Conservation (phyloP, 176 grass and related monocot genomes). For the Paspalum notatum region DNA sequence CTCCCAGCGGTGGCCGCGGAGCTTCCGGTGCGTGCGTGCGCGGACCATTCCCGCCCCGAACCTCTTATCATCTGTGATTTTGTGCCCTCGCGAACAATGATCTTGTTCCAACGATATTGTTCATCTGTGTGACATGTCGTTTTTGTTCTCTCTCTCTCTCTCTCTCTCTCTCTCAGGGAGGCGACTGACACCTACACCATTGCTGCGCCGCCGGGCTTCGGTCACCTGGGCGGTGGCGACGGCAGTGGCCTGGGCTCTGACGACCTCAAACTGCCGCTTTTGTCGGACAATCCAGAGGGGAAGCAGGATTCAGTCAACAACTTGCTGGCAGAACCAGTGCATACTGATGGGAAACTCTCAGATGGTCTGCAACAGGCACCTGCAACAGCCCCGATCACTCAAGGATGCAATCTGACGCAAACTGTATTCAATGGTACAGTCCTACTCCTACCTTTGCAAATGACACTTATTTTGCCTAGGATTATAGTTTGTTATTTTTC, state of each 20-base stretch:
- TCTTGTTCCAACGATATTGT: not conserved
- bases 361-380: slow-evolving; percentile 37
- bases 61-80: too few species aligned
- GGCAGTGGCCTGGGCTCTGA: slow-evolving; percentile 56
- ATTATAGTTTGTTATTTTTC: not conserved
- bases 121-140: not conserved
- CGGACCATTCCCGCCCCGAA: too few species aligned
- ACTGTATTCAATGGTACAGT: slow-evolving; percentile 88
- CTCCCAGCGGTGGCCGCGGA: slow-evolving; percentile 73
- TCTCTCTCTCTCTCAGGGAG: slow-evolving; percentile 49
- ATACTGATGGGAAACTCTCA: slow-evolving; percentile 37
- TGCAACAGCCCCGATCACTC: slow-evolving; percentile 49
- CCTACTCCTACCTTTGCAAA: not conserved
- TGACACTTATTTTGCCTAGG: not conserved
- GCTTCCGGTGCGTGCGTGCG: slow-evolving; percentile 56
- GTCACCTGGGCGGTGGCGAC: slow-evolving; percentile 46
- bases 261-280: slow-evolving; percentile 59
- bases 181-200: slow-evolving; percentile 82
- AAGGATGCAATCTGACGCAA: slow-evolving; percentile 77
- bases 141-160: not conserved
- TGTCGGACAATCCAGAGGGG: slow-evolving; percentile 51
- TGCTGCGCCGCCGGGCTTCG: slow-evolving; percentile 66
- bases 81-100: too few species aligned
- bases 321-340: slow-evolving; percentile 25
- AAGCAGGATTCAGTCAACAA: slow-evolving; percentile 55